Evolutionary conservation across 176 grass and related monocot genomes (phyloP).

Genomic region (Aegilops tauschii): DNA sequence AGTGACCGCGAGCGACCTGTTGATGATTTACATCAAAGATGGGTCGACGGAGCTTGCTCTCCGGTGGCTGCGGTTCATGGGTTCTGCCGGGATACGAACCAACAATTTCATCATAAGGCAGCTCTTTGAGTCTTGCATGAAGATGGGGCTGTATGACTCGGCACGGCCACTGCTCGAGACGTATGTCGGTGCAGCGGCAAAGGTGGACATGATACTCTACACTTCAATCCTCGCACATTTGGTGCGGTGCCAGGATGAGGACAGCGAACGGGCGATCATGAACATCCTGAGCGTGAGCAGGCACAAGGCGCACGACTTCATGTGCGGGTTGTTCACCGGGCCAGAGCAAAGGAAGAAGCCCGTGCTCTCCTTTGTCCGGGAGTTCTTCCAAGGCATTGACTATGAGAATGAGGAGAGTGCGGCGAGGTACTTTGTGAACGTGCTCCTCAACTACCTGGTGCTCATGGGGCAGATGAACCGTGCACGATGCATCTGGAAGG

Average conservation of each 20-base stretch:
- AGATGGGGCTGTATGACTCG: conserved; percentile 69
- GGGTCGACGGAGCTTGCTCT: conserved; percentile 79
- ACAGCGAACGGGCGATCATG: conserved; percentile 78
- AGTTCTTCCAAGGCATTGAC: conserved; percentile 90
- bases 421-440: conserved; percentile 81
- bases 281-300: conserved; percentile 71
- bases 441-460: conserved; percentile 89
- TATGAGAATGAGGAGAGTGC: conserved; percentile 78
- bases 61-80: conserved; percentile 89
- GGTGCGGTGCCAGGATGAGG: conserved; percentile 76
- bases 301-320: conserved; percentile 87
- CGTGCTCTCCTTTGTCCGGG: conserved; percentile 71
- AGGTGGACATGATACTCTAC: conserved; percentile 93
- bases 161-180: conserved; percentile 74
- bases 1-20: conserved; percentile 73
- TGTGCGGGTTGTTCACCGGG: conserved; percentile 79
- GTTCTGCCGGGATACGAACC: conserved; percentile 82
- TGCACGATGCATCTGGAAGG: conserved; percentile 92
- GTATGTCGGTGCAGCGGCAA: conserved; percentile 58
- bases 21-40: conserved; percentile 98
- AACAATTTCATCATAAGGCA: conserved; percentile 97
- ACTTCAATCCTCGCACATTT: conserved; percentile 83
- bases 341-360: conserved; percentile 93
- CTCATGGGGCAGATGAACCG: conserved; percentile 99
- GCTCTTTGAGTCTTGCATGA: conserved; percentile 96